These are phyloP conservation scores for Peziza echinospora DNA, from an alignment of 495 filamentous ascomycete genomes.

Conservation along the genomic window DNA sequence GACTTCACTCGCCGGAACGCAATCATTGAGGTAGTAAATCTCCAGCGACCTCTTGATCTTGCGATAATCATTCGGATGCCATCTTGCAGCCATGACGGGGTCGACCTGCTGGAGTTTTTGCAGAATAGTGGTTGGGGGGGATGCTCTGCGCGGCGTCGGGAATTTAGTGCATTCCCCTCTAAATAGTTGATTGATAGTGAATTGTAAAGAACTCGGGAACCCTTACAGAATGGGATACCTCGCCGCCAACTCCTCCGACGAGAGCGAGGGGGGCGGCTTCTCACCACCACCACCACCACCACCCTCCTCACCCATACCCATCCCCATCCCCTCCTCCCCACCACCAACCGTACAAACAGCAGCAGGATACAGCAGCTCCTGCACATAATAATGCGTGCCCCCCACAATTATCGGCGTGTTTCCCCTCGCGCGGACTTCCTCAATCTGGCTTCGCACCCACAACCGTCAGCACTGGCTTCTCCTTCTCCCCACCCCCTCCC, in stretches of 20 bases:
- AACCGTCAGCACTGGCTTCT: neutral
- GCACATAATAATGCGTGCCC: slow-evolving; percentile 86
- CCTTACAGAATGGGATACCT: slow-evolving; percentile 45
- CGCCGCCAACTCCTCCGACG: slow-evolving; percentile 16
- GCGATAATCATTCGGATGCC: slow-evolving; percentile 81
- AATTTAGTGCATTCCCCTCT: too few relatives aligned
- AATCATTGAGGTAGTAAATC: slow-evolving; percentile 60
- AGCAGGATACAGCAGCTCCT: slow-evolving; percentile 59
- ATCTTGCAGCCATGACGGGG: slow-evolving; percentile 67
- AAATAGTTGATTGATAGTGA: too few relatives aligned
- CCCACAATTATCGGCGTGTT: slow-evolving; percentile 80
- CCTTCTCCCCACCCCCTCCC: neutral
- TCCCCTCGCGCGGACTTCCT: slow-evolving; percentile 52
- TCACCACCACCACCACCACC: too few relatives aligned
- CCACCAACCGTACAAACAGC: too few relatives aligned
- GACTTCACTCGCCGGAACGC: slow-evolving; percentile 50
- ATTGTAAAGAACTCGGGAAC: too few relatives aligned
- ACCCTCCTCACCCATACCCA: slow-evolving; percentile 2
- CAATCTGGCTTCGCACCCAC: slow-evolving; percentile 25
- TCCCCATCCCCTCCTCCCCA: slow-evolving; percentile 8
- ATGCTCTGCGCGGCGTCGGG: neutral
- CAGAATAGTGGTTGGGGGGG: too few relatives aligned
- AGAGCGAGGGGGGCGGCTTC: too few relatives aligned
- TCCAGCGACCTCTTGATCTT: slow-evolving; percentile 81
- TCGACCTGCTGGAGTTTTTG: slow-evolving; percentile 50